These are phyloP conservation scores for Dentipellis fragilis DNA, from an alignment of 768 basidiomycete species.

Conservation along the genomic window DNA sequence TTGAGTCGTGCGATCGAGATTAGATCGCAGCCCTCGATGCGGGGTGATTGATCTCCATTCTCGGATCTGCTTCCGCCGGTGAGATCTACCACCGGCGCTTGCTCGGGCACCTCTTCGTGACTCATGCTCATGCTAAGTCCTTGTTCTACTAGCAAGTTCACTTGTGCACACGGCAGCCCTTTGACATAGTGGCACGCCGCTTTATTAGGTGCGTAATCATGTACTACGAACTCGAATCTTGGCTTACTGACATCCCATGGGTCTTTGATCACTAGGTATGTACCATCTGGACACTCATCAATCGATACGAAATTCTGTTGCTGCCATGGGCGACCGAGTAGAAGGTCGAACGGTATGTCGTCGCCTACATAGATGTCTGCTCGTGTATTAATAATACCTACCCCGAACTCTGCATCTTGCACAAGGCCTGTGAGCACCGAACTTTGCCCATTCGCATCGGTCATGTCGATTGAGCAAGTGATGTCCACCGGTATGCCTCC, in stretches of 20 bases:
- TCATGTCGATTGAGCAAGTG: background rate
- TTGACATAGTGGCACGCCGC: background rate
- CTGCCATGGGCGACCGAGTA: slow-evolving; percentile 18
- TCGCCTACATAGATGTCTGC: slow-evolving; percentile 17
- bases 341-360: slow-evolving; percentile 11
- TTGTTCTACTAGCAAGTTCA: too few species aligned
- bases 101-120: too few species aligned
- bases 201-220: background rate
- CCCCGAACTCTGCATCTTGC: slow-evolving; percentile 13
- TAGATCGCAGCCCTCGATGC: too few species aligned
- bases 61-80: too few species aligned
- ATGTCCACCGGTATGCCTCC: background rate
- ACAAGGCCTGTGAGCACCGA: slow-evolving; percentile 15
- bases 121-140: too few species aligned
- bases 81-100: too few species aligned
- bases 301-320: slow-evolving; percentile 15
- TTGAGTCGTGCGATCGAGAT: too few species aligned
- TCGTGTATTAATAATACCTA: slow-evolving; percentile 14
- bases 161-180: background rate
- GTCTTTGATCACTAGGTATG: slow-evolving; percentile 7
- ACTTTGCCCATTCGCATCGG: slow-evolving; percentile 23
- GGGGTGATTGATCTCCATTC: too few species aligned
- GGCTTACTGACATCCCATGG: background rate
- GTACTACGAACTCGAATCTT: background rate
- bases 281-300: slow-evolving; percentile 14